Evolutionary conservation across 177 flowering plant genomes (phyloP).

Genomic region (Vitis hybrid): DNA sequence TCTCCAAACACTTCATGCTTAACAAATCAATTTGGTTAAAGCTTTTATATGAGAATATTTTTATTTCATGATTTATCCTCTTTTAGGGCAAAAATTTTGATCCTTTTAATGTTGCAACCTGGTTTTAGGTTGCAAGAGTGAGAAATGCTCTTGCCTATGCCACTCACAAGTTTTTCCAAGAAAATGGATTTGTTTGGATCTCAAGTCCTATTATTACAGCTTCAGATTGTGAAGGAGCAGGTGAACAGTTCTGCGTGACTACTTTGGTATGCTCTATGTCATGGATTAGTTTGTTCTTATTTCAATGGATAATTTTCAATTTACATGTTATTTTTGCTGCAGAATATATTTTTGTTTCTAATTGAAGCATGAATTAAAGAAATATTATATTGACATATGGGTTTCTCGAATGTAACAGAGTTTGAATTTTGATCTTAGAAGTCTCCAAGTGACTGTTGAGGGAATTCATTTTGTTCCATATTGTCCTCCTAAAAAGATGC

Average conservation of each 20-base stretch:
- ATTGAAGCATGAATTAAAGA: not conserved
- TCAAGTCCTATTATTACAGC: slow-evolving; percentile 97
- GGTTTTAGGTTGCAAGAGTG: slow-evolving; percentile 84
- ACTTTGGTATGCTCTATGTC: slow-evolving; percentile 66
- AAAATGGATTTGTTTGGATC: slow-evolving; percentile 95
- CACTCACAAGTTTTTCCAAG: slow-evolving; percentile 93
- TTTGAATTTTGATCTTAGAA: not conserved
- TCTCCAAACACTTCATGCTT: too few relatives aligned
- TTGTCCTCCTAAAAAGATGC: not conserved
- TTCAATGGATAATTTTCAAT: not conserved
- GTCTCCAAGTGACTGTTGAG: not conserved
- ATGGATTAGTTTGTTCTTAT: not conserved
- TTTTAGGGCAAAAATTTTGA: too few relatives aligned
- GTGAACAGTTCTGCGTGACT: slow-evolving; percentile 96
- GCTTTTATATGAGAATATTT: too few relatives aligned
- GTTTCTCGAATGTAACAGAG: not conserved
- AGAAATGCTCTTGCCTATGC: slow-evolving; percentile 96
- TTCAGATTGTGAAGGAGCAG: slow-evolving; percentile 99
- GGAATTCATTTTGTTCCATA: not conserved
- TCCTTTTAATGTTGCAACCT: slow-evolving; percentile 5
- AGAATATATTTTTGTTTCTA: not conserved
- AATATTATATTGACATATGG: not conserved
- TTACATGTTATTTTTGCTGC: not conserved
- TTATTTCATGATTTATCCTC: too few relatives aligned
- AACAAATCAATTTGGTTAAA: too few relatives aligned